Conservation (phyloP, 78 protist genomes). For the Monosiga brevicollis region DNA sequence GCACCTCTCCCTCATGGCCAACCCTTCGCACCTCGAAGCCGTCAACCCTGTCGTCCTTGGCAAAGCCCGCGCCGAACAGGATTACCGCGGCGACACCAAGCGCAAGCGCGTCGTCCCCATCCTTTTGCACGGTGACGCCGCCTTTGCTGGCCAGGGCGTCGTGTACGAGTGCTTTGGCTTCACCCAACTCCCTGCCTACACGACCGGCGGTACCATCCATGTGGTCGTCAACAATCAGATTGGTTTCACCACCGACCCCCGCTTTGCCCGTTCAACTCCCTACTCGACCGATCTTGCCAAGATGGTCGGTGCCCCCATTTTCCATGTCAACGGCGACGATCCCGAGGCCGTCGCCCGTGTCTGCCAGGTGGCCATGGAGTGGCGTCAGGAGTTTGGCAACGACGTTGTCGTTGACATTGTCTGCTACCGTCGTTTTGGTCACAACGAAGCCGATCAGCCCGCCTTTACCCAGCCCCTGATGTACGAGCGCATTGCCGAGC, state of each 20-base stretch:
- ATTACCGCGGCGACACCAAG: slow-evolving; percentile 23
- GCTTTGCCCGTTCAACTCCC: slow-evolving; percentile 54
- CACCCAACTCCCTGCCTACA: slow-evolving; percentile 54
- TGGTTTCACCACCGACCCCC: slow-evolving; percentile 96
- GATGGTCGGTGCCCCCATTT: slow-evolving; percentile 74
- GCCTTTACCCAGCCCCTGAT: slow-evolving; percentile 93
- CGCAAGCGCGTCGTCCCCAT: slow-evolving; percentile 25
- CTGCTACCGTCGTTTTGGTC: slow-evolving; percentile 85
- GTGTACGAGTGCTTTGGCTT: slow-evolving; percentile 74
- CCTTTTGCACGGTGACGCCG: slow-evolving; percentile 94
- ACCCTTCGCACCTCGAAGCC: slow-evolving; percentile 94
- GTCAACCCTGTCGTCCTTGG: slow-evolving; percentile 92
- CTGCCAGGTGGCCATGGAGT: slow-evolving; percentile 28
- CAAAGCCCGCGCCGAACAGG: slow-evolving; percentile 86
- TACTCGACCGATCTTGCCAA: slow-evolving; percentile 89
- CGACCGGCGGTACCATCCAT: slow-evolving; percentile 92
- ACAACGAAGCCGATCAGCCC: slow-evolving; percentile 93
- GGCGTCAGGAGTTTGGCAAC: slow-evolving; percentile 53
- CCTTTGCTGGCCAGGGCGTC: slow-evolving; percentile 90
- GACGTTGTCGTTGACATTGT: slow-evolving; percentile 85
- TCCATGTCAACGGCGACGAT: slow-evolving; percentile 97
- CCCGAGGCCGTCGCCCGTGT: slow-evolving; percentile 69
- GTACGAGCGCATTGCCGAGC: slow-evolving; percentile 63
- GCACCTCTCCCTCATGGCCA: slow-evolving; percentile 79
- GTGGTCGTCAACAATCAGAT: slow-evolving; percentile 92